Evolutionary conservation across 257 asterid genomes (phyloP).

Genomic region (Jasminum sambac): DNA sequence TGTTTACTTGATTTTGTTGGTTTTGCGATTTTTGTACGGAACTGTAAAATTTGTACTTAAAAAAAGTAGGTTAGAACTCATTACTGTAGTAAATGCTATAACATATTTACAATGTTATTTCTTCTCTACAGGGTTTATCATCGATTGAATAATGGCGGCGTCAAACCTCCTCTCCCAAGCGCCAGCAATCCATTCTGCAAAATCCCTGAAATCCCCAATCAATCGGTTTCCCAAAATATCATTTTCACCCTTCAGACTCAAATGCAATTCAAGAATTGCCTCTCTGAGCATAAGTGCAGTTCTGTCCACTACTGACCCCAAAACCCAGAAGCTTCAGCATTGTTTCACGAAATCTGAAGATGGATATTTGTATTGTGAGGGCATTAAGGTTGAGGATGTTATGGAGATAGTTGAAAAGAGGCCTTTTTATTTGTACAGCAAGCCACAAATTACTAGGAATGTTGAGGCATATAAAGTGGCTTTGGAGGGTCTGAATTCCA

Average conservation of each 20-base stretch:
- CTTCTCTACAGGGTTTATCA: no score
- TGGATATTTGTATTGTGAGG: slow-evolving; percentile 77
- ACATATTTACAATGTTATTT: no score
- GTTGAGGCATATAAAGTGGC: slow-evolving; percentile 87
- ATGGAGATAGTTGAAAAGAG: slow-evolving; percentile 71
- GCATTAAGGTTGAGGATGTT: slow-evolving; percentile 61
- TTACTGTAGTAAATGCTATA: no score
- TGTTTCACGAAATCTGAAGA: slow-evolving; percentile 76
- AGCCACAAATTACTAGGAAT: slow-evolving; percentile 79
- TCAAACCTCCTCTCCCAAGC: slow-evolving; percentile 51
- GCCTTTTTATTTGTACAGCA: slow-evolving; percentile 89
- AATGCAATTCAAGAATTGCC: slow-evolving; percentile 38
- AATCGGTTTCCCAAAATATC: slow-evolving; percentile 25
- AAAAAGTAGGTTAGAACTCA: no score
- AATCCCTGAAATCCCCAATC: slow-evolving; percentile 28
- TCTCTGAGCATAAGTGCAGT: slow-evolving; percentile 47
- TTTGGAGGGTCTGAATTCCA: slow-evolving; percentile 67
- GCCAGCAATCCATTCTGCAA: slow-evolving; percentile 29
- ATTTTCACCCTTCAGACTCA: slow-evolving; percentile 43
- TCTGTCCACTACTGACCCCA: slow-evolving; percentile 56
- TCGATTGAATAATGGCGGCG: slow-evolving; percentile 59
- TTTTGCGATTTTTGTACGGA: no score
- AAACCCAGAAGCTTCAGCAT: slow-evolving; percentile 63
- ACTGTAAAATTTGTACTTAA: no score
- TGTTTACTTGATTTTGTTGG: no score